Evolutionary conservation across 1,284 basidiomycete genomes (phyloP), one percentile per base, ranked within the genome.

Genomic region (Rhodotorula sp.): DNA sequence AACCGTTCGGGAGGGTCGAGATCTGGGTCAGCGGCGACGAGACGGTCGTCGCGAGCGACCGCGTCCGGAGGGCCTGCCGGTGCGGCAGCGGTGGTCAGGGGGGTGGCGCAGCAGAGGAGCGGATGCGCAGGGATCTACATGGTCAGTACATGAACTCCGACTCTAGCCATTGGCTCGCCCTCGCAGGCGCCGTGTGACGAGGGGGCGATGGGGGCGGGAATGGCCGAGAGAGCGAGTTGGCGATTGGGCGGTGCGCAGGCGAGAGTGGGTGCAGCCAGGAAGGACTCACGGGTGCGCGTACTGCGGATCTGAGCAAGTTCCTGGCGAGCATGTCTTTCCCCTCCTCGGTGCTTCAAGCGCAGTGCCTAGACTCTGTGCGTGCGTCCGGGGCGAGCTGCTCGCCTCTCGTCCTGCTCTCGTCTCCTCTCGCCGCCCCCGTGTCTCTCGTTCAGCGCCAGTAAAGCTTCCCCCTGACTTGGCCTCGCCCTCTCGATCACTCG

Each of bases 1-100:
- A 84, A 70, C 94, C 94, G 84, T 95, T 96, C 24, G 91, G 85
- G 66, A 97, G 88, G 10, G 91, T 93, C 45, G 92, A 89, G 73
- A 91, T 87, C 82, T 94, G 88, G 60, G 93, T 95, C 72, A 89
- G 84, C 63, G 93, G 93, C 68, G 87, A 85, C 66, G 84, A 82
- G 76, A 86, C 86, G 74, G 87, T 85, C 71, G 90, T 90, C 77
- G 91, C 91, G 53, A 76, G 70, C 24, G 66, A 46, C 42, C 62
- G 62, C 51, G 59, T 44, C 24, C 70, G 72, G 58, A 68, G 44
- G 46, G 60, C 66, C 53, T 54, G 53, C 15, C 33, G 63, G 56
- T 3, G 42, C 57, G 57, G 57, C 26, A n/a, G 26, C 8, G 6
- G 26, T n/a, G 2, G 10, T 29, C 44, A 30, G 26, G 14, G 10